Base-by-base conservation (phyloP, 2,329 filamentous ascomycete genomes). In the Colletotrichum tofieldiae region DNA sequence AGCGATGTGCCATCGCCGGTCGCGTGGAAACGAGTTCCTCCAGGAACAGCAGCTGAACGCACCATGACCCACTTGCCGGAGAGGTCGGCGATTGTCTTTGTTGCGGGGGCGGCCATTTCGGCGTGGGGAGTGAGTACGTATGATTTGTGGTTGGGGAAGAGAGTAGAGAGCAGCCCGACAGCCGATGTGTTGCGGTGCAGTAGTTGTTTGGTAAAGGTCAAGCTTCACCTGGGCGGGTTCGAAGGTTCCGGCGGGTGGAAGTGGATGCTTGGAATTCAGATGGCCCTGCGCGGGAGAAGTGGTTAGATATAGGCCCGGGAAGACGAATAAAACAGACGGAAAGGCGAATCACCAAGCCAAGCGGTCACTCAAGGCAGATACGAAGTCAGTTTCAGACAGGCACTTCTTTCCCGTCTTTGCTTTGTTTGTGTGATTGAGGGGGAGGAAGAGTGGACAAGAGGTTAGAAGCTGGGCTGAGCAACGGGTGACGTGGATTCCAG, bases 11-110 rank as follows among this genome's bases (percentile, higher is more conserved):
- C 9, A 6, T 23, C 37, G 20, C 23, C n/a, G 56, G 35, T 23
- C n/a, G 8, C 35, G 39, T 26, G 12, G 37, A 65, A 37, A 64
- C 12, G 47, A 32, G 66, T 49, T 55, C 43, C 65, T 61, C 74
- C 14, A 61, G 14, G 41, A 14, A 60, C 54, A 20, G 41, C 39
- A 52, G n/a, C 9, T 39, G 67, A 54, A 79, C 88, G 77, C 85
- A 94, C 93, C 88, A 95, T 88, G 71, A 86, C 81, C 88, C 91
- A 95, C 78, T 87, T 89, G 74, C 93, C 93, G 77, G 82, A 90
- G 76, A 95, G 87, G 84, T 94, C 87, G 75, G 88, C 87, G 77
- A 91, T 87, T 61, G 88, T 93, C 85, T 92, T 90, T 73, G 87
- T 86, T 64, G 88, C 81, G 67, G 93, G 93, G 73, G 92, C 92